Evolutionary conservation across 345 rosid species (phyloP), one percentile per base, ranked within the genome.

Genomic region (Barbarea vulgaris): DNA sequence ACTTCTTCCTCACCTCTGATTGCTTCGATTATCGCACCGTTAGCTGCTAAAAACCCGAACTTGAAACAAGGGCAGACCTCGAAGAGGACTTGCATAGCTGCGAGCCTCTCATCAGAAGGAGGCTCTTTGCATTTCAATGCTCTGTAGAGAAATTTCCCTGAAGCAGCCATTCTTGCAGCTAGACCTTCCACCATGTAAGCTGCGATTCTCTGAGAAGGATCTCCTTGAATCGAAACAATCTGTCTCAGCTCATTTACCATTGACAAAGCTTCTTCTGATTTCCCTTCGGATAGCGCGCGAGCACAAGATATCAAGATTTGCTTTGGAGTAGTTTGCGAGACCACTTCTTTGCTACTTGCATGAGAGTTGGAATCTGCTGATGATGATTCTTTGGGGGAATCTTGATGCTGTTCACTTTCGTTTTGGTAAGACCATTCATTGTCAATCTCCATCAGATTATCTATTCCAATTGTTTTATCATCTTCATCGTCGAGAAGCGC

Each of bases 121-220:
- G 99, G 97, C 80, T 92, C 99, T 81, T 95, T 95, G 87, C 99
- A 95, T 82, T 84, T 95, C 70, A 95, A 79, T 64, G 99, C 87
- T 82, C 78, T 90, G 78, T 95, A 95, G 13, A 95, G 88, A 58
- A 71, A 87, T 68, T 84, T 95, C 19, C 99, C 99, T 21, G 99
- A 92, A 37, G 86, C 81, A 75, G 97, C 96, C 90, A 95, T 84
- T 48, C 93, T 87, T 54, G 99, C 99, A 18, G 96, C 99, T 70
- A 95, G 86, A 58, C 99, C 97, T 87, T 95, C 99, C 5, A 90
- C 91, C 98, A 92, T 92, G 87, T 95, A 95, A 44, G 99, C 99
- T 1, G 99, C 98, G 4, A 90, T 89, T 78, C 99, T 87, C 83
- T 88, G 89, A 33, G 93, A 80, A 33, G 99, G 99, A 28, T 92